Evolutionary conservation across 768 basidiomycete genomes (phyloP), one percentile per base, ranked within the genome.

Genomic region (Phylloporus arenicola): DNA sequence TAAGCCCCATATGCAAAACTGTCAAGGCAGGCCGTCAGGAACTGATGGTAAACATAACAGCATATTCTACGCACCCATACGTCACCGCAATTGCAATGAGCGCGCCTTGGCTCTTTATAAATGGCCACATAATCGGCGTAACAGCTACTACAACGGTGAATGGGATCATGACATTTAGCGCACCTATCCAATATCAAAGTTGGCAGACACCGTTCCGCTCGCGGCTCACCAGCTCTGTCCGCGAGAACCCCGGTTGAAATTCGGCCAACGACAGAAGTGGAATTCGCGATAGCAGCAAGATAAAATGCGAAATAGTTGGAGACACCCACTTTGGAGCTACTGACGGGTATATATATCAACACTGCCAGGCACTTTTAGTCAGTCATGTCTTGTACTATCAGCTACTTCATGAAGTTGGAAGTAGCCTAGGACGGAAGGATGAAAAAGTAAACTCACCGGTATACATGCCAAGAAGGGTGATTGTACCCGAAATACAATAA

Each of bases 101-200:
- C 0, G 72, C 68, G 0, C 63, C 69, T 45, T 76, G 57, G 24
- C 62, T 73, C 35, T 59, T 66, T 0, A 76, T 76, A 61, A 80
- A 83, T 1, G 88, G 89, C 90, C 89, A 92, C 4, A 71, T 70
- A 56, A 81, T 82, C 0, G 87, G 86, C 39, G 83, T 58, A 25
- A 80, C 64, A 0, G 76, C 84, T 0, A 82, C 79, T 1, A 77
- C 35, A 16, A 74, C 49, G 1, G 80, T 83, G 30, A 82, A 80
- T 0, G 86, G 83, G 11, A 76, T 76, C 74, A 89, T 83, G 27
- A 85, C 70, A 53, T 84, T 90, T 55, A 88, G 70, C 0, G 79
- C 64, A 14, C 88, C 88, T 83, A 16, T 25, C 22, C 38, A 29
- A 8, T 11, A 24, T 51, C 6, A 48, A 14, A 3, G 12, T n/a